These are phyloP conservation scores for Hyphopichia khmerensis DNA, from an alignment of 1,139 yeast species.

Conservation along the genomic window DNA sequence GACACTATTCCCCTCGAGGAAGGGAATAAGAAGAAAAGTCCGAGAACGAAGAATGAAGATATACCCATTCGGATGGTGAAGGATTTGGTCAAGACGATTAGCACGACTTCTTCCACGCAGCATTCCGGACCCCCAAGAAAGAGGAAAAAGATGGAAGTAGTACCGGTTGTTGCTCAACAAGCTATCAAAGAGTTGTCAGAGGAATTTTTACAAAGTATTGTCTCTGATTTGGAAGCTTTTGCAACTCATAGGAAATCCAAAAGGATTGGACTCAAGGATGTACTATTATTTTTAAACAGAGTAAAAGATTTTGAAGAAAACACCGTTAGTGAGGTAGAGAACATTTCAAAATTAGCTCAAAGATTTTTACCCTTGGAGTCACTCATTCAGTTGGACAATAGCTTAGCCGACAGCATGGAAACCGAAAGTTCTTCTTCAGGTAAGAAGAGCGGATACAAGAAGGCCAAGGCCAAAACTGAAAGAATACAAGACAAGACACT, in stretches of 20 bases:
- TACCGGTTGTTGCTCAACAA: slow-evolving; percentile 9
- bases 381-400: slow-evolving; percentile 34
- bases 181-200: slow-evolving; percentile 22
- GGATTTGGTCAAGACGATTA: slow-evolving; percentile 10
- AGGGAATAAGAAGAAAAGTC: not conserved
- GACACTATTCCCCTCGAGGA: too few relatives aligned
- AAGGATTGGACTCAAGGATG: slow-evolving; percentile 34
- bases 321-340: slow-evolving; percentile 18
- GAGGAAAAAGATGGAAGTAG: slow-evolving; percentile 4
- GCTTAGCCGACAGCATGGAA: slow-evolving; percentile 15
- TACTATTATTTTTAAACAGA: slow-evolving; percentile 33
- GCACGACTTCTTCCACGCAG: not conserved
- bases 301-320: slow-evolving; percentile 22
- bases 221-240: slow-evolving; percentile 34
- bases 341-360: slow-evolving; percentile 33
- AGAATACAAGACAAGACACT: not conserved
- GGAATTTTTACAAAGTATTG: slow-evolving; percentile 31
- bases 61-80: slow-evolving; percentile 8
- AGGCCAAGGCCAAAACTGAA: not conserved
- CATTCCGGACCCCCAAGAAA: not conserved
- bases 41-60: not conserved
- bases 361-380: slow-evolving; percentile 37
- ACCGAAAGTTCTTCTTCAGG: not conserved
- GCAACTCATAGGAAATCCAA: slow-evolving; percentile 31
- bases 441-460: not conserved